Evolutionary conservation across 352 stramenopile genomes (phyloP).

Genomic region (Pythium brachiatum): DNA sequence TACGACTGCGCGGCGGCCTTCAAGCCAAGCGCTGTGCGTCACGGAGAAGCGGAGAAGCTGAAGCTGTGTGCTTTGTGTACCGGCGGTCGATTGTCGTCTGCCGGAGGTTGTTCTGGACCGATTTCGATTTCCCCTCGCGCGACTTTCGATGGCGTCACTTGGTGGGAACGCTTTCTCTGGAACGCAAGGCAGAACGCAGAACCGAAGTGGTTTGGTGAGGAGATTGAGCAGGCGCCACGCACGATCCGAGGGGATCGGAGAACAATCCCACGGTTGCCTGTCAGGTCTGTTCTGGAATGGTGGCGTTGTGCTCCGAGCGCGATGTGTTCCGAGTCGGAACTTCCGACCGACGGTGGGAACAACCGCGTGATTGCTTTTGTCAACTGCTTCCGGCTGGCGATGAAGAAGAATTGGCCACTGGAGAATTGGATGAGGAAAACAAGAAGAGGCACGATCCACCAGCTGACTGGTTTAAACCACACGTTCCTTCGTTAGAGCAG

Average conservation of each 20-base stretch:
- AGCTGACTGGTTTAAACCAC: neutral
- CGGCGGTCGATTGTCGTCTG: neutral
- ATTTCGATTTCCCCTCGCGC: neutral
- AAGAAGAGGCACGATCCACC: neutral
- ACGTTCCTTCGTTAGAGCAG: neutral
- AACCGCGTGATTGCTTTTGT: neutral
- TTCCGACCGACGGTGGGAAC: neutral
- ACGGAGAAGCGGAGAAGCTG: neutral
- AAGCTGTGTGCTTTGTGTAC: neutral
- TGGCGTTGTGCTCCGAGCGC: neutral
- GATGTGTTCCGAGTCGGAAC: no score
- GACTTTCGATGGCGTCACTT: neutral
- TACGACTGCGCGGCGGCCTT: neutral
- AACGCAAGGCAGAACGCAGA: neutral
- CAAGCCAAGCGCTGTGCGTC: neutral
- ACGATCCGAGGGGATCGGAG: neutral
- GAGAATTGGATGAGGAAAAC: neutral
- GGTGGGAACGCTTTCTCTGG: neutral
- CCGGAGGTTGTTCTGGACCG: neutral
- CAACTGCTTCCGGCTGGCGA: neutral
- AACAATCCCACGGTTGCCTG: constrained; percentile 1
- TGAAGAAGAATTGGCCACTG: neutral
- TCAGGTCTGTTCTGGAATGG: neutral
- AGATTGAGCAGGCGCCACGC: neutral
- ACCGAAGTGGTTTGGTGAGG: no score